Evolutionary conservation across 2,329 filamentous ascomycete genomes (phyloP).

Genomic region (Fusarium sp.): DNA sequence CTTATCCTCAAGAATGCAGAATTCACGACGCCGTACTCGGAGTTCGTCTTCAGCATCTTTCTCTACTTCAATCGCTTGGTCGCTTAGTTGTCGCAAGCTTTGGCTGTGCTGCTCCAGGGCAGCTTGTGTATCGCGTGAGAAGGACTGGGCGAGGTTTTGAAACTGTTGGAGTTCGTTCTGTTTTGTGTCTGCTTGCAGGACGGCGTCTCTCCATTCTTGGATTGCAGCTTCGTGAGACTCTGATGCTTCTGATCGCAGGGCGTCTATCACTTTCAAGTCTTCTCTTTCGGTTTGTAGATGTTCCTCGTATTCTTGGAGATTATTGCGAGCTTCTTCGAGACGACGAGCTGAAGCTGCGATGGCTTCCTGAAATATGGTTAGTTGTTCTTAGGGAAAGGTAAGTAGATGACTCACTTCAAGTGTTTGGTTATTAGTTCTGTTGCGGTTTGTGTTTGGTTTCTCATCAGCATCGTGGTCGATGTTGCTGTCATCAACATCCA

Average conservation of each 20-base stretch:
- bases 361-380: not conserved
- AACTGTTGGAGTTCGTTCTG: constrained; percentile 1
- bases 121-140: not conserved
- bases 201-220: not conserved
- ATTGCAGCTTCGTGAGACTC: not conserved
- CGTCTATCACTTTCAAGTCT: not conserved
- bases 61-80: not conserved
- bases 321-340: not conserved
- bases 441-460: not conserved
- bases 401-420: not conserved
- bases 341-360: not conserved
- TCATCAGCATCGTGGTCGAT: not conserved
- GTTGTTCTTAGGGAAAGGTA: not conserved
- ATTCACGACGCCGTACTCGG: not conserved
- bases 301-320: not conserved
- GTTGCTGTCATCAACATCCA: constrained; percentile 1
- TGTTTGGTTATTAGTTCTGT: not conserved
- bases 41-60: not conserved
- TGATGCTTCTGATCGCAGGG: not conserved
- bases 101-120: constrained; percentile 1
- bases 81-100: not conserved
- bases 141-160: not conserved
- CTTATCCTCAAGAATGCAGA: not conserved
- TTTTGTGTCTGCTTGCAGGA: not conserved
- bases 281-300: not conserved